Evolutionary conservation across 371 early-diverging fungal genomes (phyloP).

Genomic region (Mucor mucedo): DNA sequence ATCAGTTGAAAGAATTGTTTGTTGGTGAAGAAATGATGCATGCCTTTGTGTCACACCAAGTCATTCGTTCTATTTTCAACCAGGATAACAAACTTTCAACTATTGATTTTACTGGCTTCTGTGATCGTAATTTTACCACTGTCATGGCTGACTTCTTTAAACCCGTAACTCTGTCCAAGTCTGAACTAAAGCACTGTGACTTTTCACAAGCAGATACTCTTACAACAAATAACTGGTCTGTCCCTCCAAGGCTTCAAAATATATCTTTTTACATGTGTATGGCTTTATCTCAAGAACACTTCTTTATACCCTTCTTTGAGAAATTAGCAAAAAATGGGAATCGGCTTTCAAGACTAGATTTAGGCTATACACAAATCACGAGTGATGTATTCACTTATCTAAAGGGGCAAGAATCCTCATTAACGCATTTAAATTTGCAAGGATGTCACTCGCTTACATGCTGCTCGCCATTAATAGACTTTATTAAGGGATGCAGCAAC

Average conservation of each 20-base stretch:
- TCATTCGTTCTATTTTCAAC: slow-evolving; percentile 37
- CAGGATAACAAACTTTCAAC: slow-evolving; percentile 26
- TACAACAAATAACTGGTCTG: slow-evolving; percentile 1
- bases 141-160: slow-evolving; percentile 32
- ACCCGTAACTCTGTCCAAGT: not conserved
- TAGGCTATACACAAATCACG: slow-evolving; percentile 42
- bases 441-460: slow-evolving; percentile 41
- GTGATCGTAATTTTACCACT: slow-evolving; percentile 33
- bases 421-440: slow-evolving; percentile 41
- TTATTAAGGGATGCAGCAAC: slow-evolving; percentile 8
- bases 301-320: slow-evolving; percentile 46
- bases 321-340: slow-evolving; percentile 20
- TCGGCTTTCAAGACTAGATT: slow-evolving; percentile 30
- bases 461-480: slow-evolving; percentile 31
- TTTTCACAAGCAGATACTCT: not conserved
- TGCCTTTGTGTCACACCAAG: slow-evolving; percentile 31
- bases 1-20: slow-evolving; percentile 31
- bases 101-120: slow-evolving; percentile 42
- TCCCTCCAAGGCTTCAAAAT: slow-evolving; percentile 29
- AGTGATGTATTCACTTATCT: slow-evolving; percentile 31
- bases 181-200: slow-evolving; percentile 6
- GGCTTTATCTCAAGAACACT: slow-evolving; percentile 37
- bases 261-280: slow-evolving; percentile 46
- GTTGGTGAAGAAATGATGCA: slow-evolving; percentile 47
- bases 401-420: not conserved